A percentile compares a stretch with the other conserved stretches of the same genome.
Conservation (phyloP, 192 early-diverging fungal species). For the Mortierella hygrophila region DNA sequence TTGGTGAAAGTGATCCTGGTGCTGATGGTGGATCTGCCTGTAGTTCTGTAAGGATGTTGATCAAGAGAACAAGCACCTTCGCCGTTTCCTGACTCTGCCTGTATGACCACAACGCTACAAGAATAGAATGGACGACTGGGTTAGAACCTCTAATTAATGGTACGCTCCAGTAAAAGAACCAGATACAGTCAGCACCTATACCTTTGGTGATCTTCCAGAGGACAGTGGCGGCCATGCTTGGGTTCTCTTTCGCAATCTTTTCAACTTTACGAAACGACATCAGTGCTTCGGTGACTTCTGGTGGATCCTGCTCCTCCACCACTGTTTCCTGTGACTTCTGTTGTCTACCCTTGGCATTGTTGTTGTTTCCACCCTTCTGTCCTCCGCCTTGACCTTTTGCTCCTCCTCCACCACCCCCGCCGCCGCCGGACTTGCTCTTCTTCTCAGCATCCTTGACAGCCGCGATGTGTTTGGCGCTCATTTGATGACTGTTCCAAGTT, state of each 20-base stretch:
- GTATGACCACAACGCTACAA: conserved; percentile 51
- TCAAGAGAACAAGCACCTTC: conserved; percentile 47
- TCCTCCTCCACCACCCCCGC: not conserved
- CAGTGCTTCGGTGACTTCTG: conserved; percentile 41
- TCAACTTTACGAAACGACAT: conserved; percentile 34
- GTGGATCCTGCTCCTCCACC: conserved; percentile 17
- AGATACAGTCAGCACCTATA: not conserved
- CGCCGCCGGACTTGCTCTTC: conserved; percentile 12
- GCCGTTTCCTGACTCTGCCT: conserved; percentile 45
- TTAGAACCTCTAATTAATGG: not conserved
- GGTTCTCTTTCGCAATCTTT: conserved; percentile 44
- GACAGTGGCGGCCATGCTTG: conserved; percentile 44
- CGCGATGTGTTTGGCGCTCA: conserved; percentile 64
- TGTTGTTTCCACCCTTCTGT: not conserved
- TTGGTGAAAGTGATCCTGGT: conserved; percentile 33
- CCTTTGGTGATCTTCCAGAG: conserved; percentile 60
- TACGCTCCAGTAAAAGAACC: too few relatives aligned
- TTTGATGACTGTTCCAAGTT: conserved; percentile 61
- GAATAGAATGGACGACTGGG: not conserved
- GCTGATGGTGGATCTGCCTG: conserved; percentile 12
- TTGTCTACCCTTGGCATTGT: not conserved
- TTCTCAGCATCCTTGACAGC: conserved; percentile 56
- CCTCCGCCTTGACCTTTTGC: conserved; percentile 20
- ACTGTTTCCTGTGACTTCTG: not conserved
- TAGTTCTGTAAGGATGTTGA: conserved; percentile 27